Evolutionary conservation across 345 rosid species (phyloP), one percentile per base, ranked within the genome.

Genomic region (Combretum micranthum): DNA sequence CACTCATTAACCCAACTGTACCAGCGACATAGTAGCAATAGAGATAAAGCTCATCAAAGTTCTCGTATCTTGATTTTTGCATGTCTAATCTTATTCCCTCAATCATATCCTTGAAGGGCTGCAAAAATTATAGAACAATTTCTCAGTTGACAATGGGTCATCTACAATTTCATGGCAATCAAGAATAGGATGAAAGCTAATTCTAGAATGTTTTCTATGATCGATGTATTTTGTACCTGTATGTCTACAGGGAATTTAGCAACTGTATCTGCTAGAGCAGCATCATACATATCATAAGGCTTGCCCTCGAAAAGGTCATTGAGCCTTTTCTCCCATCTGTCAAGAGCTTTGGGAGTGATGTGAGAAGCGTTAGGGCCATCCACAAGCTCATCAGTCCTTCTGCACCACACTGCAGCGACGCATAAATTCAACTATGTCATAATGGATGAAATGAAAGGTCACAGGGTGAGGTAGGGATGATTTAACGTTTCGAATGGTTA

Each of bases 71-170:
- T 2, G 84, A 75, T 48, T 76, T 79, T 54, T 47, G 53, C 67
- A 79, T 64, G 59, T 78, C 83, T 19, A 72, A 50, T 32, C 79
- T 74, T 79, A 78, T 78, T 59, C 82, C 82, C 51, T 79, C 78
- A 20, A 79, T 72, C 83, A 75, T 79, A 72, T 79, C 83, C 66
- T 50, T 79, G 72, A 79, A 79, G 13, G 83, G 83, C 83, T 79
- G 54, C 48, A 9, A 32, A 32, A 32, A 23, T 21, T 6, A 47
- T 39, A 13, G n/a, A 16, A 47, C 20, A 32, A 16, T 4, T 42
- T 13, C 42, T 42, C 44, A 54, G 44, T 37, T 18, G 20, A 32
- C 46, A 13, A 17, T 19, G 15, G 16, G 42, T 54, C 39, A 32
- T 32, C 9, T 32, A 32, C 9, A 32, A 4, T 7, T 7, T 32